Evolutionary conservation across 768 basidiomycete species (phyloP).

Genomic region (Kwoniella newhampshirensis): DNA sequence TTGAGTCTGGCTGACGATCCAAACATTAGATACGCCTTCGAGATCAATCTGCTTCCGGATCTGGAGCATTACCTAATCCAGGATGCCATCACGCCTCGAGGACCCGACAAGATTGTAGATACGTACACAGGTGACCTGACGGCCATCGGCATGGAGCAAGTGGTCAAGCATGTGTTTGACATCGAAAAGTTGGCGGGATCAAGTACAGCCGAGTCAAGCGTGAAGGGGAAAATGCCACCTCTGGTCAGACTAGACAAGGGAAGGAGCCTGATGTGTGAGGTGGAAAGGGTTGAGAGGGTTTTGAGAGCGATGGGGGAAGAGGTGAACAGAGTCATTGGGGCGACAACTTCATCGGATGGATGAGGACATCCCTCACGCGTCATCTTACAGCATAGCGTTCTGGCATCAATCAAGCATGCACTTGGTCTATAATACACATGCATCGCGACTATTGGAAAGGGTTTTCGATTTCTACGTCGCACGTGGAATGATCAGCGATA

Average conservation of each 20-base stretch:
- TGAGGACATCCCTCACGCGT: too few species aligned
- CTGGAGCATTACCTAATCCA: slow-evolving; percentile 24
- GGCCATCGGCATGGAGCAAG: neutral
- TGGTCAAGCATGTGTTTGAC: neutral
- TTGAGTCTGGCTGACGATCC: neutral
- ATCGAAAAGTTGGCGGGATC: neutral
- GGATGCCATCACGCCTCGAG: slow-evolving; percentile 4
- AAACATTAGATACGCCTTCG: slow-evolving; percentile 26
- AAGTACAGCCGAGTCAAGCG: neutral
- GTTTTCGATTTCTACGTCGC: slow-evolving; percentile 43
- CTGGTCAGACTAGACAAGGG: slow-evolving; percentile 15
- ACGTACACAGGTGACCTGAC: slow-evolving; percentile 10
- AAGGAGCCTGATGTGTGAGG: slow-evolving; percentile 14
- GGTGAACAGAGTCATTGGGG: slow-evolving; percentile 8
- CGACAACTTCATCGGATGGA: too few species aligned
- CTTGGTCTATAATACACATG: too few species aligned
- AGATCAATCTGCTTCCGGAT: slow-evolving; percentile 23
- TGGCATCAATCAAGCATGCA: too few species aligned
- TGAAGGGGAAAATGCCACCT: slow-evolving; percentile 12
- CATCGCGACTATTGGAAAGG: slow-evolving; percentile 42
- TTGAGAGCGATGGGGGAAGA: slow-evolving; percentile 8
- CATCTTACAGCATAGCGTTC: too few species aligned
- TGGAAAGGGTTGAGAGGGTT: slow-evolving; percentile 15
- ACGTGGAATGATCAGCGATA: neutral
- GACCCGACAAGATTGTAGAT: slow-evolving; percentile 7